Conservation (phyloP, 164 flowering plant genomes). For the Brasenia schreberi region DNA sequence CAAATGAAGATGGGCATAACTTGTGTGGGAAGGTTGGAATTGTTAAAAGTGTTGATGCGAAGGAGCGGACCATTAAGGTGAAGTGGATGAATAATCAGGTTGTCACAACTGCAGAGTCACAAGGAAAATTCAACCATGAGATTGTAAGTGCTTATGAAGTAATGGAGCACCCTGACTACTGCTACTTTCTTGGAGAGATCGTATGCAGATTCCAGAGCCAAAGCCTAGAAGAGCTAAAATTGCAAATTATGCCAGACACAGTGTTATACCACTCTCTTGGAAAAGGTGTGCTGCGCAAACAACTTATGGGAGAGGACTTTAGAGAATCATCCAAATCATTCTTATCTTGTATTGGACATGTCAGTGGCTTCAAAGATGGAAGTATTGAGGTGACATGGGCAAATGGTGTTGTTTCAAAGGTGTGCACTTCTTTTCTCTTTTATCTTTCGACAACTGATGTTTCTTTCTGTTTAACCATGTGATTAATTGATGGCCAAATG, state of each 20-base stretch:
- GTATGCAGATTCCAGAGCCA: slow-evolving; percentile 27
- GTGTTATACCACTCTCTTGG: not conserved
- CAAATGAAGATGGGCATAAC: slow-evolving; percentile 27
- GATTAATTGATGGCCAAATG: too few species aligned
- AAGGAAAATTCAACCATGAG: slow-evolving; percentile 25
- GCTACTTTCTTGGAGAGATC: slow-evolving; percentile 55
- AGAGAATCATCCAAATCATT: slow-evolving; percentile 9
- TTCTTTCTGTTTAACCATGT: too few species aligned
- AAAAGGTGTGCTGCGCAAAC: slow-evolving; percentile 7
- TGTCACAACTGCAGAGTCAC: slow-evolving; percentile 4
- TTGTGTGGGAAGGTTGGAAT: slow-evolving; percentile 41
- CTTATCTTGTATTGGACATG: slow-evolving; percentile 53
- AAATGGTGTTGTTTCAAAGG: slow-evolving; percentile 55
- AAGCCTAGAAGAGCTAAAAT: not conserved
- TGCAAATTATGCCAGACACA: not conserved
- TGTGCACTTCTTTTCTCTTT: slow-evolving; percentile 13
- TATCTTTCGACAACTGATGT: not conserved
- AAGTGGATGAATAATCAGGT: slow-evolving; percentile 29
- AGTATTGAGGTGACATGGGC: slow-evolving; percentile 77
- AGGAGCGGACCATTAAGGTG: slow-evolving; percentile 64
- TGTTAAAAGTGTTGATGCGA: slow-evolving; percentile 53
- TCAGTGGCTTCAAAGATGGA: slow-evolving; percentile 50
- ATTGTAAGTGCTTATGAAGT: slow-evolving; percentile 80
- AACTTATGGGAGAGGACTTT: slow-evolving; percentile 6
- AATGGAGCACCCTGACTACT: slow-evolving; percentile 72